Evolutionary conservation across 2,329 filamentous ascomycete species (phyloP).

Genomic region (Zymoseptoria pseudotritici): DNA sequence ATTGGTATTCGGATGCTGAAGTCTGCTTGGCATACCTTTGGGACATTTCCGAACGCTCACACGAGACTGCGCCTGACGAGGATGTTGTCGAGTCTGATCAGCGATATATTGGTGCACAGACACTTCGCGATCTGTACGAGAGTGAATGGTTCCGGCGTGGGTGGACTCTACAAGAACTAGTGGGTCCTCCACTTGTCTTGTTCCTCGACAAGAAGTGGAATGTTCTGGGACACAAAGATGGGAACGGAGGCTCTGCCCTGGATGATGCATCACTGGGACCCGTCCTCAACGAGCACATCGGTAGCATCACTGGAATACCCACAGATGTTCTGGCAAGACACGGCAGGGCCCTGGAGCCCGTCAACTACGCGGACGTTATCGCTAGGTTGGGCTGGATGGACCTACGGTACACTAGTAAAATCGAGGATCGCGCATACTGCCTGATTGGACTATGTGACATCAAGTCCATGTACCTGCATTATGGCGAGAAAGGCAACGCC

Average conservation of each 20-base stretch:
- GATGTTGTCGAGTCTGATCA: neutral
- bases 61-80: neutral
- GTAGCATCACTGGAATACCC: neutral
- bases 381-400: neutral
- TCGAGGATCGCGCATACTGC: constrained; percentile 40
- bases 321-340: neutral
- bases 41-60: neutral
- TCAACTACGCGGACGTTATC: neutral
- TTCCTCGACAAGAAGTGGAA: constrained; percentile 17
- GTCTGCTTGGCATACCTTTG: constrained; percentile 13
- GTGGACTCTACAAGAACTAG: constrained; percentile 21
- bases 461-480: constrained; percentile 37
- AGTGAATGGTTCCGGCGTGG: constrained; percentile 20
- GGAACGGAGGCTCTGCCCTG: neutral
- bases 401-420: neutral
- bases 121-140: constrained; percentile 7
- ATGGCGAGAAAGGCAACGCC: constrained; percentile 27
- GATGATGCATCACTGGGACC: neutral
- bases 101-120: neutral
- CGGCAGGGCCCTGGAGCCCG: neutral
- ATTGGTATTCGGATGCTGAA: constrained; percentile 11
- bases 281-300: neutral
- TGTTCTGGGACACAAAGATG: constrained; percentile 19
- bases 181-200: constrained; percentile 13
- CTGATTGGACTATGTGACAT: constrained; percentile 40